These are phyloP conservation scores for Fraxinus albicans DNA, from an alignment of 305 asterid species.

Conservation along the genomic window DNA sequence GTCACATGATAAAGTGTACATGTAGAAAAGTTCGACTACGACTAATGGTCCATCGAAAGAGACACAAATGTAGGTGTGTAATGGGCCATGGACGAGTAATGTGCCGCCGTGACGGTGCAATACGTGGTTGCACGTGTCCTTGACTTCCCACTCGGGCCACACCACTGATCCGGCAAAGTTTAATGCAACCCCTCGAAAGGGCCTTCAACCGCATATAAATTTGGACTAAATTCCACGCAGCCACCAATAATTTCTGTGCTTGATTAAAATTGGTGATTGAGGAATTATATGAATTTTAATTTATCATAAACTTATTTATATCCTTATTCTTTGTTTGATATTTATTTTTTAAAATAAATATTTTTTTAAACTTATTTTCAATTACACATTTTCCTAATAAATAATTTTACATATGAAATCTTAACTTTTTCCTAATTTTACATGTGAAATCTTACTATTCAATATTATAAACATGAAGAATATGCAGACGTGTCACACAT, in stretches of 20 bases:
- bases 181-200: conserved; percentile 7
- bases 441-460: background rate
- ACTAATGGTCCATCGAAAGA: background rate
- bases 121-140: conserved; percentile 37
- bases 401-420: too few relatives aligned
- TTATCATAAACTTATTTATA: background rate
- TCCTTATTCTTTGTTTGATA: background rate
- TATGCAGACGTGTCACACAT: background rate
- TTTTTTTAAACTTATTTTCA: background rate
- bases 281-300: background rate
- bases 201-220: conserved; percentile 4
- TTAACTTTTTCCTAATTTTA: too few relatives aligned
- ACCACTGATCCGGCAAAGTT: conserved; percentile 15
- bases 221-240: conserved; percentile 24
- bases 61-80: background rate
- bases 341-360: background rate
- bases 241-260: background rate
- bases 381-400: background rate
- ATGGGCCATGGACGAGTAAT: conserved; percentile 1
- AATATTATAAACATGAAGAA: background rate
- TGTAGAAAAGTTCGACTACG: background rate
- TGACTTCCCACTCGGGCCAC: conserved; percentile 20
- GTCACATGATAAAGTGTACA: background rate
- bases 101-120: conserved; percentile 25
- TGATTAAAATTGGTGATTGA: background rate